phyloP scores from a whole-genome alignment of 78 protist species.

The Goniomonas avonlea region DNA sequence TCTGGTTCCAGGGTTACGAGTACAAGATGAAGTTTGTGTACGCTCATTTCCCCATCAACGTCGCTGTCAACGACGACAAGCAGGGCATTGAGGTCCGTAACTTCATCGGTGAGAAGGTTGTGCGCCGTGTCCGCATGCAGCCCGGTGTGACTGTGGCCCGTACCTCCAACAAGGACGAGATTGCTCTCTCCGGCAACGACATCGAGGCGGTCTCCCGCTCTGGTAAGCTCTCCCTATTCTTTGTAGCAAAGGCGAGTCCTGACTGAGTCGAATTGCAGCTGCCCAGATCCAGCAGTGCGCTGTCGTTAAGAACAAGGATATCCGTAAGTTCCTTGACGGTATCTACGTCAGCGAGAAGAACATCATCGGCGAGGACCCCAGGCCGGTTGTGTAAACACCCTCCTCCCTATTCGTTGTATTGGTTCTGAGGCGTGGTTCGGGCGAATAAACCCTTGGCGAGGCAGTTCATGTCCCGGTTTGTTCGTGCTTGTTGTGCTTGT shows the following conservation, averaged over 20 bases:
- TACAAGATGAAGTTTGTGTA: conserved; percentile 97
- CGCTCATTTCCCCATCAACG: conserved; percentile 96
- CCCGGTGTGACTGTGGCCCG: conserved; percentile 73
- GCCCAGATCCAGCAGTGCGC: not conserved
- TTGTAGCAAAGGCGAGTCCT: too few species aligned
- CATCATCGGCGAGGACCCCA: conserved; percentile 44
- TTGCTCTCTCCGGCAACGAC: conserved; percentile 87
- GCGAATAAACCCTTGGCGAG: too few species aligned
- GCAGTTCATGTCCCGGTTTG: too few species aligned
- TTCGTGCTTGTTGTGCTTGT: too few species aligned
- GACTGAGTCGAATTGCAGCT: not conserved
- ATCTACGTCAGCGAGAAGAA: conserved; percentile 81
- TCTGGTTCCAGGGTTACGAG: conserved; percentile 92
- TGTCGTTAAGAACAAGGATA: conserved; percentile 86
- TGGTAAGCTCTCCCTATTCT: not conserved
- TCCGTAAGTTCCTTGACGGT: conserved; percentile 99
- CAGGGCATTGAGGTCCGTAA: conserved; percentile 87
- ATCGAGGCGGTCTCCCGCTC: conserved; percentile 82
- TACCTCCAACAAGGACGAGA: conserved; percentile 85
- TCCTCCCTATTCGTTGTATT: too few species aligned
- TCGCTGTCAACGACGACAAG: conserved; percentile 86
- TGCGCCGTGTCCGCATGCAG: conserved; percentile 61
- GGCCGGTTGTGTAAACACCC: too few species aligned
- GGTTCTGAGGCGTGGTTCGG: too few species aligned
- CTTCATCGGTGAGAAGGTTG: conserved; percentile 92